Conservation (phyloP, 495 filamentous ascomycete species). For the Darksidea phi region DNA sequence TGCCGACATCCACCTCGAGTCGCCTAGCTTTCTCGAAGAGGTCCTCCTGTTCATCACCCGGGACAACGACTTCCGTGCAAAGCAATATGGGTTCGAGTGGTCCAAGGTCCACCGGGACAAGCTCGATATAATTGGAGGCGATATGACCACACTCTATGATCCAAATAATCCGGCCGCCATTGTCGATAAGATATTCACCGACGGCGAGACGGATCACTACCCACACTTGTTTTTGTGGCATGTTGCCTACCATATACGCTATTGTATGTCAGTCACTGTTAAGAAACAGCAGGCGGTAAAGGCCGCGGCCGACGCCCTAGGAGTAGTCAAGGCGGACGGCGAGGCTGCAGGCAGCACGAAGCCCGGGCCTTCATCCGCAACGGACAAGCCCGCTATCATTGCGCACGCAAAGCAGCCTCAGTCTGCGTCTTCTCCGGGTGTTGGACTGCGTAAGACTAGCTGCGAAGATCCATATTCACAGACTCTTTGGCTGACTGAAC, state of each 20-base stretch:
- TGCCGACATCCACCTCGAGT: constrained; percentile 50
- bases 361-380: neutral
- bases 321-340: neutral
- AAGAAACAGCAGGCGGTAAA: constrained; percentile 1
- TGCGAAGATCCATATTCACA: neutral
- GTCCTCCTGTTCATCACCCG: constrained; percentile 22
- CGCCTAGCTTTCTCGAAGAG: constrained; percentile 47
- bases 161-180: constrained; percentile 1
- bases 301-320: neutral
- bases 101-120: constrained; percentile 6
- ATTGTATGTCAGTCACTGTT: neutral
- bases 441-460: constrained; percentile 2
- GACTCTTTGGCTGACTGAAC: neutral
- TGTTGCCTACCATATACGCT: constrained; percentile 12
- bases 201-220: neutral
- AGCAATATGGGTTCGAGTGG: constrained; percentile 13
- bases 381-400: neutral
- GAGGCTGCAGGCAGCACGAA: neutral
- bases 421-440: neutral
- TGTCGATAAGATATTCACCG: constrained; percentile 25
- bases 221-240: constrained; percentile 21
- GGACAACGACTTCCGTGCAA: constrained; percentile 10
- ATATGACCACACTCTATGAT: constrained; percentile 4
- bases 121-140: neutral
- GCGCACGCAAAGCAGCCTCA: neutral